Evolutionary conservation across 257 asterid genomes (phyloP), one percentile per base, ranked within the genome.

Genomic region (Marsdenia floribunda): DNA sequence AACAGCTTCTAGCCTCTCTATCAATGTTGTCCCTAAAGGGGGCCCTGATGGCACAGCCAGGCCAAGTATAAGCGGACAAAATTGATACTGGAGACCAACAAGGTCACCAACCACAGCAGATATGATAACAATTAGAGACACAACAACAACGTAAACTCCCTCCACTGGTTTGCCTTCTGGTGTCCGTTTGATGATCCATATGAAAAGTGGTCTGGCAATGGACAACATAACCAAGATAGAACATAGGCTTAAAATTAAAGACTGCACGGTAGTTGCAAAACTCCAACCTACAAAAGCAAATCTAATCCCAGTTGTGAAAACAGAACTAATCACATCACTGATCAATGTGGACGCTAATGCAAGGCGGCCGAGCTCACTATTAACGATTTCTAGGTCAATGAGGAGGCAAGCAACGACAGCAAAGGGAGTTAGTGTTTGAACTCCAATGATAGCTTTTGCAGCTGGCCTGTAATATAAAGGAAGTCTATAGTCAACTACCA

Each of bases 351-450:
- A 73, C 3, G 96, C 94, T 57, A 93, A 70, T 55, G 98, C 95
- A 53, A 93, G 91, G 50, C 97, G 91, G 33, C 97, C 98, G 16
- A 93, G 94, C 87, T 89, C 98, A 4, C 96, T 82, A 83, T 93
- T 91, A 86, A 93, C 86, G 71, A 93, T 89, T 77, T 87, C 90
- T 19, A 93, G 86, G 80, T 93, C 96, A 2, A 93, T 90, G 5
- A 93, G 96, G 84, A 85, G 84, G 46, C 91, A 61, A 8, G 98
- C 98, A 42, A 88, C 83, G 40, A 93, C 97, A 1, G 97, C 96
- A 75, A 93, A 93, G 6, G 97, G 85, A 76, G 77, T 83, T 22
- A 90, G 40, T 29, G 84, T 82, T 71, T 90, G 97, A 37, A 90
- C 83, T 6, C 78, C 80, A 12, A 85, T 26, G 0, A 83, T 83